phyloP scores from a whole-genome alignment of 257 asterid genomes.

The Solanum paucissectum region DNA sequence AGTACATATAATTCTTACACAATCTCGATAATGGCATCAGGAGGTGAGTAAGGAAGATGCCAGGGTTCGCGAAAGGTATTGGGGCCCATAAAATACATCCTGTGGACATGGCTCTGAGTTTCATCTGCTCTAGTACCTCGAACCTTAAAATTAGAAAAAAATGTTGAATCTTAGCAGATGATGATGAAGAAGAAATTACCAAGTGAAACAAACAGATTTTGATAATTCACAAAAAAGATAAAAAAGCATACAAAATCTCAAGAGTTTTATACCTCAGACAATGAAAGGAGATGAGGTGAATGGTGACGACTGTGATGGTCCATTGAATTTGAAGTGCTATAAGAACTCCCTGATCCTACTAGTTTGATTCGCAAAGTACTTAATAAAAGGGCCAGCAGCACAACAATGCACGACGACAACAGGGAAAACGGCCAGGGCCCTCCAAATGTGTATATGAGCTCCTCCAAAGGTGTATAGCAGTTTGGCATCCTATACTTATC shows the following conservation, averaged over 20 bases:
- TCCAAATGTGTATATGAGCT: conserved; percentile 79
- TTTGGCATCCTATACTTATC: conserved; percentile 74
- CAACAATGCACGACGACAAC: conserved; percentile 46
- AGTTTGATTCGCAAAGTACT: conserved; percentile 69
- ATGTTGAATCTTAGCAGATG: not conserved
- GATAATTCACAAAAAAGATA: conserved; percentile 1
- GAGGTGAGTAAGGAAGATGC: conserved; percentile 96
- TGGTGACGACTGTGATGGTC: conserved; percentile 63
- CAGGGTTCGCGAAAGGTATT: conserved; percentile 96
- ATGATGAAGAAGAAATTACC: not conserved
- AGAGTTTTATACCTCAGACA: conserved; percentile 63
- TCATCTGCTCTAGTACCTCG: conserved; percentile 86
- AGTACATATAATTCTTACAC: conserved; percentile 52
- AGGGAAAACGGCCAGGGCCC: conserved; percentile 90
- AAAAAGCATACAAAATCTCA: not conserved
- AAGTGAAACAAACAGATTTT: not conserved
- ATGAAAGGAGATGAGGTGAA: conserved; percentile 85
- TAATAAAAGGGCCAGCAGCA: conserved; percentile 57
- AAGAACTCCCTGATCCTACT: conserved; percentile 61
- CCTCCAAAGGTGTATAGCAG: conserved; percentile 94
- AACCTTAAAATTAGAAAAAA: conserved; percentile 34
- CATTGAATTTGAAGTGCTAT: conserved; percentile 39
- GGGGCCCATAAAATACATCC: conserved; percentile 96
- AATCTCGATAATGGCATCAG: conserved; percentile 71
- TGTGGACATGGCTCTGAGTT: conserved; percentile 78